phyloP scores from a whole-genome alignment of 345 rosid genomes.

The Arabis alpina region DNA sequence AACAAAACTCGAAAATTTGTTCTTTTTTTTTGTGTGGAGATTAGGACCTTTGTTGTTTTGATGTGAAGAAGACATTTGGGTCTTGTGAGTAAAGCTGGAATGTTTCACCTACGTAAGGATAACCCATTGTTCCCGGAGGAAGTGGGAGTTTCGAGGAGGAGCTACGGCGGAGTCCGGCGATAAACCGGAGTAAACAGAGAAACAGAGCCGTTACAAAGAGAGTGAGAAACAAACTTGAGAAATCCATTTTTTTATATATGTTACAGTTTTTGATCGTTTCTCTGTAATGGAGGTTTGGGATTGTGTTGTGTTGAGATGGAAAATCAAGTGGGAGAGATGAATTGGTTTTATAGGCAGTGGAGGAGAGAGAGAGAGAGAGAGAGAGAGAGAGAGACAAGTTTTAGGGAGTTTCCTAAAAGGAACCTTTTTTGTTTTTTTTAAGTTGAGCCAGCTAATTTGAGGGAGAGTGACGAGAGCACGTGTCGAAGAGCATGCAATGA shows the following conservation, averaged over 20 bases:
- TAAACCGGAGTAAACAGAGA: constrained; percentile 40
- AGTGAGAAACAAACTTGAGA: constrained; percentile 41
- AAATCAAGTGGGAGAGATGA: constrained; percentile 34
- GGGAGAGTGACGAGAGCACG: constrained; percentile 44
- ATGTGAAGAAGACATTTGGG: constrained; percentile 84
- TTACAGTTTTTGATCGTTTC: neutral
- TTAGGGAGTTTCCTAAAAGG: constrained; percentile 40
- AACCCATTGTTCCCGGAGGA: constrained; percentile 89
- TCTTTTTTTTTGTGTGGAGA: neutral
- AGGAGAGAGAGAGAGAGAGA: constrained; percentile 16
- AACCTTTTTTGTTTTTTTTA: constrained; percentile 23
- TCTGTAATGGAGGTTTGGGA: constrained; percentile 3
- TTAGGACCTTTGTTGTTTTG: constrained; percentile 61
- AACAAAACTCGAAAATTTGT: neutral
- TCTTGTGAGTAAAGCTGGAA: constrained; percentile 87
- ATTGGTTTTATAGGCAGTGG: constrained; percentile 41
- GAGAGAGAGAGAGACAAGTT: neutral
- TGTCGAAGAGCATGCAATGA: constrained; percentile 43
- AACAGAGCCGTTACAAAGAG: constrained; percentile 40
- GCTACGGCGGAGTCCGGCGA: constrained; percentile 36
- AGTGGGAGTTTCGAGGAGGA: constrained; percentile 55
- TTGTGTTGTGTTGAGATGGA: constrained; percentile 27
- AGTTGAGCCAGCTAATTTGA: constrained; percentile 37
- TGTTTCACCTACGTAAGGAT: constrained; percentile 86
- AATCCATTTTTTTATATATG: constrained; percentile 47